phyloP scores from a whole-genome alignment of 1,284 basidiomycete genomes.

The Polyporus tsugae region DNA sequence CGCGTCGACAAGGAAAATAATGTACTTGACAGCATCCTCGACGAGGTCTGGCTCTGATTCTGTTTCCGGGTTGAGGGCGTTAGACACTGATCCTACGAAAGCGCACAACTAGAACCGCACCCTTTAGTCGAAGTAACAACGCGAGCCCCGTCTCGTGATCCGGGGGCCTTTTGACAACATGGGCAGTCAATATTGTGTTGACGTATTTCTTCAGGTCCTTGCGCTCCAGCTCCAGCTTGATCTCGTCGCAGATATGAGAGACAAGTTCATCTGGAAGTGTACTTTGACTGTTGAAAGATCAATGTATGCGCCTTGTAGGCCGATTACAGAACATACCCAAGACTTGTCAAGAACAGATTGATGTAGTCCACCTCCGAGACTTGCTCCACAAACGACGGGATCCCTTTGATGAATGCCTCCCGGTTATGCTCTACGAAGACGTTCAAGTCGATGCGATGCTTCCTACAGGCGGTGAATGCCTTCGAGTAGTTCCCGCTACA shows the following conservation, averaged over 20 bases:
- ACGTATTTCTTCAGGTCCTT: slow-evolving; percentile 83
- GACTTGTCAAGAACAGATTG: slow-evolving; percentile 89
- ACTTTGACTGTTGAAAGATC: slow-evolving; percentile 58
- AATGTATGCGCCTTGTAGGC: background rate
- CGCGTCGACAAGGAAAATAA: slow-evolving; percentile 97
- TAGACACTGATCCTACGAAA: background rate
- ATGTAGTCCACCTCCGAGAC: slow-evolving; percentile 91
- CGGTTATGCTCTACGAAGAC: slow-evolving; percentile 86
- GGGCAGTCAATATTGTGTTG: slow-evolving; percentile 91
- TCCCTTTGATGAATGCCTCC: slow-evolving; percentile 68
- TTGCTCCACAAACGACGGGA: slow-evolving; percentile 83
- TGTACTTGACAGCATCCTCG: slow-evolving; percentile 97
- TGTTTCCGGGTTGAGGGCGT: slow-evolving; percentile 41
- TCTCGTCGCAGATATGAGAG: slow-evolving; percentile 79
- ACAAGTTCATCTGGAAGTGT: slow-evolving; percentile 64
- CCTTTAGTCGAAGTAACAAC: slow-evolving; percentile 82
- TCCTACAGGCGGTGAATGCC: slow-evolving; percentile 91
- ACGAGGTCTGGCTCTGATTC: slow-evolving; percentile 80
- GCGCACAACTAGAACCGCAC: slow-evolving; percentile 46
- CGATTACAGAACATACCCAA: slow-evolving; percentile 68
- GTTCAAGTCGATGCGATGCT: slow-evolving; percentile 93
- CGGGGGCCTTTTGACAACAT: slow-evolving; percentile 92
- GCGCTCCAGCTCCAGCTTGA: slow-evolving; percentile 78
- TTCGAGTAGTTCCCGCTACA: slow-evolving; percentile 76
- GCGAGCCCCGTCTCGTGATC: slow-evolving; percentile 89